A percentile compares a stretch with the other conserved stretches of the same genome.
Evolutionary conservation across 1,139 yeast species (phyloP).

Genomic region (Pichia sp.): DNA sequence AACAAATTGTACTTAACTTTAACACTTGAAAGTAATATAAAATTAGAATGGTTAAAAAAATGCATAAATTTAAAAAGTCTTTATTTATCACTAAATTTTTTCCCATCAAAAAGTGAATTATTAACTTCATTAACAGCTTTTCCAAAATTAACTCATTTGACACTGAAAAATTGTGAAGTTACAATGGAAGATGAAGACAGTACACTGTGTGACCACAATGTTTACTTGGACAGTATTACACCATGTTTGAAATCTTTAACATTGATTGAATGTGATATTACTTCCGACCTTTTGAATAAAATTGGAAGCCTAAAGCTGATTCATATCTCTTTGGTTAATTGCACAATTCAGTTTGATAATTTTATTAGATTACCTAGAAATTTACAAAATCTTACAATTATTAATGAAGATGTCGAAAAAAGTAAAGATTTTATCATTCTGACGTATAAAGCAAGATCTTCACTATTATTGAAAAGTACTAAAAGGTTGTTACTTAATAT

Average conservation of each 20-base stretch:
- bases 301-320: background rate
- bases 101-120: background rate
- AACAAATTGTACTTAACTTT: slow-evolving; percentile 16
- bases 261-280: slow-evolving; percentile 16
- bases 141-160: background rate
- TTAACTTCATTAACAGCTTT: background rate
- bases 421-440: slow-evolving; percentile 18
- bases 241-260: slow-evolving; percentile 2
- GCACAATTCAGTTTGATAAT: slow-evolving; percentile 16
- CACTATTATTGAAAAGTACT: background rate
- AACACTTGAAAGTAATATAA: slow-evolving; percentile 7
- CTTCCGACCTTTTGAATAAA: slow-evolving; percentile 9
- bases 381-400: slow-evolving; percentile 17
- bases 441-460: slow-evolving; percentile 3
- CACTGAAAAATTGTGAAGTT: slow-evolving; percentile 1
- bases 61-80: slow-evolving; percentile 12
- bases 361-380: slow-evolving; percentile 16
- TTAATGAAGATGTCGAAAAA: slow-evolving; percentile 13
- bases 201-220: background rate
- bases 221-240: background rate
- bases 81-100: slow-evolving; percentile 8
- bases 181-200: background rate
- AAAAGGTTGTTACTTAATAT: slow-evolving; percentile 4
- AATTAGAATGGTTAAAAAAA: slow-evolving; percentile 13
- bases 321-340: slow-evolving; percentile 15